Base-by-base conservation (phyloP, 2,329 filamentous ascomycete species). In the Sporothrix pallida region DNA sequence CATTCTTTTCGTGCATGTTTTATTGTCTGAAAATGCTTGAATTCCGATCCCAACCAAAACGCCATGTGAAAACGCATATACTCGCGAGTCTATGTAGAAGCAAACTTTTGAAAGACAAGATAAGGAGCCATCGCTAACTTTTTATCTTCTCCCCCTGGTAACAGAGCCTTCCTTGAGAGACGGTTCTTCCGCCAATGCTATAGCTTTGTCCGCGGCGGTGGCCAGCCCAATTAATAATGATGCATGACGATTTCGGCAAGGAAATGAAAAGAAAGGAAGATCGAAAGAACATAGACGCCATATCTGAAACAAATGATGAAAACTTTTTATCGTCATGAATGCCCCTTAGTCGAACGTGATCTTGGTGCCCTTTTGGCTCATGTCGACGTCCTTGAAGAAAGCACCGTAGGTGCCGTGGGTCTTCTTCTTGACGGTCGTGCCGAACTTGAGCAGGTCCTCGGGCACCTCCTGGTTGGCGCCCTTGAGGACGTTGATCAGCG, bases 371-470 rank as follows among this genome's bases (percentile, higher is more conserved):
- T 93, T 91, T 83, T 95, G 92, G 81, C 88, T 93, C 82, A 91
- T 91, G 78, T 93, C 92, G 9, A 93, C 90, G 78, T 98, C 94
- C 83, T 96, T 97, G 87, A 93, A 97, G 81, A 98, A 98, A 46
- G 94, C 94, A 73, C 96, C 96, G 80, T 98, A 99, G 67, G 93
- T 92, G 79, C 94, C 93, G 84, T 99, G 96, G 68, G 91, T 89
- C 94, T 98, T 98, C 90, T 97, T 98, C 90, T 98, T 99, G 71
- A 99, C 96, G 0, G 95, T 98, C 26, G 94, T 97, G 79, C 96
- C 96, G 78, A 98, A 99, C 84, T 97, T 98, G 81, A 98, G 86
- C 52, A 99, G 85, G 37, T 93, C 92, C 60, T 97, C 94, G 2
- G 96, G 96, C 0, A 99, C 93, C 13, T 90, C 87, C 83, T 99